Percentiles rank a stretch among this genome's conserved stretches.
These are phyloP conservation scores for Clonostachys chloroleuca DNA, from an alignment of 2,329 filamentous ascomycete species.

Conservation along the genomic window DNA sequence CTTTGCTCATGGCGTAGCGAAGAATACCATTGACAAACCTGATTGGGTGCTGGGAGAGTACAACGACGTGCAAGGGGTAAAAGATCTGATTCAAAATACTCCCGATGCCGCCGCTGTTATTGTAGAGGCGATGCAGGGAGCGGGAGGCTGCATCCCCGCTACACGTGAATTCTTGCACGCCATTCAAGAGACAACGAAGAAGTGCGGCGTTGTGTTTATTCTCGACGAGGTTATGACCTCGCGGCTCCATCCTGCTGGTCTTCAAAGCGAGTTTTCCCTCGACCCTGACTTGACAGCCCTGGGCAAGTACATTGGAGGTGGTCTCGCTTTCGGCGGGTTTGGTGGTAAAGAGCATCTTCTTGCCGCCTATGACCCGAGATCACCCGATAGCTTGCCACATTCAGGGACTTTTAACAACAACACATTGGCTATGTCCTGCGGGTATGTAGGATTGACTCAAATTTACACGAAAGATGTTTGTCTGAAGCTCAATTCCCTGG, in stretches of 20 bases:
- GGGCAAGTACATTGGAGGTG: slow-evolving; percentile 65
- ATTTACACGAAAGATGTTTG: slow-evolving; percentile 17
- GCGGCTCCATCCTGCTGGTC: slow-evolving; percentile 44
- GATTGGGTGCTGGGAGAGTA: slow-evolving; percentile 59
- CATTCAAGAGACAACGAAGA: neutral
- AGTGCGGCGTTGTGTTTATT: slow-evolving; percentile 54
- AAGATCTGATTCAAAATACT: slow-evolving; percentile 28
- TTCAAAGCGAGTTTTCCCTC: slow-evolving; percentile 34
- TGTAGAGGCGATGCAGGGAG: slow-evolving; percentile 63
- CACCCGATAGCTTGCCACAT: slow-evolving; percentile 36
- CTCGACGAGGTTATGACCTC: slow-evolving; percentile 72
- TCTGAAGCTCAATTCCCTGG: neutral
- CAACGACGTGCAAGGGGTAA: slow-evolving; percentile 50
- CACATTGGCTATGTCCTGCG: slow-evolving; percentile 51
- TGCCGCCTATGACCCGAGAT: slow-evolving; percentile 47
- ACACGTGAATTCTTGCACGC: slow-evolving; percentile 42
- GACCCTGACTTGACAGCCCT: slow-evolving; percentile 58
- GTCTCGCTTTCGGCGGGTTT: slow-evolving; percentile 63
- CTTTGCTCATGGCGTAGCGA: slow-evolving; percentile 23
- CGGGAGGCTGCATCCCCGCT: slow-evolving; percentile 52
- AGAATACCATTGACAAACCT: slow-evolving; percentile 41
- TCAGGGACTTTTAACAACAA: slow-evolving; percentile 70
- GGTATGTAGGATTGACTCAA: slow-evolving; percentile 29
- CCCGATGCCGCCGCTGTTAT: slow-evolving; percentile 57
- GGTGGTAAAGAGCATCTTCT: slow-evolving; percentile 58